A percentile compares a stretch with the other conserved stretches of the same genome.
Conservation (phyloP, 768 basidiomycete species). For the Naganishia vishniacii region DNA sequence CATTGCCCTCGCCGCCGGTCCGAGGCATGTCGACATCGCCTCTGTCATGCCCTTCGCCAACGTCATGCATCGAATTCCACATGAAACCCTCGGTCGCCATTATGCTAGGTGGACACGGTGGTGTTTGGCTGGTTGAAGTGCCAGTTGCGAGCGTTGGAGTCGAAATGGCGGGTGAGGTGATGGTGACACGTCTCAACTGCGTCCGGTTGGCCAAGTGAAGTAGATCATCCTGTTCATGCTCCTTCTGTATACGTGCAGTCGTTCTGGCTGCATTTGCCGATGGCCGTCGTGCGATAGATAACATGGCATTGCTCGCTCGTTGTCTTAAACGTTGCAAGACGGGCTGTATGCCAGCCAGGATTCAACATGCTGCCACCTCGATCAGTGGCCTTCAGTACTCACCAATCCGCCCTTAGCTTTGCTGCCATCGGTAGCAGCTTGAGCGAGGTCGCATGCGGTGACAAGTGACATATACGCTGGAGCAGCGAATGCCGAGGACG, state of each 20-base stretch:
- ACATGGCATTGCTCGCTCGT: constrained; percentile 38
- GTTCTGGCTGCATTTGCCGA: not conserved
- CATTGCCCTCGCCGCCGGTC: not conserved
- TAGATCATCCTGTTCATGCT: constrained; percentile 42
- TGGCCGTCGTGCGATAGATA: constrained; percentile 18
- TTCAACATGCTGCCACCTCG: not conserved
- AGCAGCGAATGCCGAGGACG: constrained; percentile 40
- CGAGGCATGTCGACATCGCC: not conserved
- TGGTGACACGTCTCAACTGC: constrained; percentile 34
- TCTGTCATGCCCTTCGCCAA: not conserved
- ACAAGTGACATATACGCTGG: constrained; percentile 43
- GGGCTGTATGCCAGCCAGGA: too few species aligned
- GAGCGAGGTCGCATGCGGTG: constrained; percentile 44
- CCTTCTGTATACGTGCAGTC: not conserved
- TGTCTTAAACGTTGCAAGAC: constrained; percentile 41
- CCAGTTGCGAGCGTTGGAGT: constrained; percentile 13
- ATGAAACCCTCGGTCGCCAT: not conserved
- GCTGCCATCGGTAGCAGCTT: constrained; percentile 41
- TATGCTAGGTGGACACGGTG: not conserved
- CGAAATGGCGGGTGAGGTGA: constrained; percentile 20
- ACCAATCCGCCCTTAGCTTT: constrained; percentile 43
- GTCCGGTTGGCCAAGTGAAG: constrained; percentile 37
- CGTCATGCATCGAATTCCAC: not conserved
- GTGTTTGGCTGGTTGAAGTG: constrained; percentile 10
- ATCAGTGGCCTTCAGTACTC: not conserved